These are phyloP conservation scores for Ceratobasidium sp. DNA, from an alignment of 1,284 basidiomycete species.

Conservation along the genomic window DNA sequence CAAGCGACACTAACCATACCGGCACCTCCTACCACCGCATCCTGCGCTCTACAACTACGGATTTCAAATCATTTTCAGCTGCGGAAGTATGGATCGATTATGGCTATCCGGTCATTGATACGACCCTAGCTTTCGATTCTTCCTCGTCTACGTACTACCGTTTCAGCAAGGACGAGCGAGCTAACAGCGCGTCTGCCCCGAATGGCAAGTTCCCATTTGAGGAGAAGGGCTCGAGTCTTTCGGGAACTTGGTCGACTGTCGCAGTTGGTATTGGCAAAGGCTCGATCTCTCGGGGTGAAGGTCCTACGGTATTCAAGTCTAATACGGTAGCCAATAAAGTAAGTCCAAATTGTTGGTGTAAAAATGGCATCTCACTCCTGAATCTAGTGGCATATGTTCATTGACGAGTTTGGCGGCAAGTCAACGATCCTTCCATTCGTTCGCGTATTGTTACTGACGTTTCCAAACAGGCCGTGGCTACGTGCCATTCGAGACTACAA, in stretches of 20 bases:
- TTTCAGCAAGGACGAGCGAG: constrained; percentile 35
- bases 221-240: constrained; percentile 27
- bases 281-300: constrained; percentile 28
- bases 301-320: constrained; percentile 35
- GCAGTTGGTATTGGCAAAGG: constrained; percentile 30
- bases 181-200: constrained; percentile 30
- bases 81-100: constrained; percentile 31
- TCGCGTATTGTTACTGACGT: neutral
- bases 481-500: constrained; percentile 32
- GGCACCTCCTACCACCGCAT: constrained; percentile 37
- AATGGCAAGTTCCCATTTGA: constrained; percentile 37
- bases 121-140: constrained; percentile 26
- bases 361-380: neutral
- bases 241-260: constrained; percentile 17
- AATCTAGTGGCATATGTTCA: constrained; percentile 35
- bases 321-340: constrained; percentile 36
- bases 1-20: constrained; percentile 24
- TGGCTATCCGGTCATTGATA: constrained; percentile 27
- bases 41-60: constrained; percentile 26
- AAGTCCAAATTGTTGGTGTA: neutral
- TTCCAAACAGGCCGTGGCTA: constrained; percentile 14
- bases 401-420: constrained; percentile 29
- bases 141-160: constrained; percentile 29
- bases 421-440: neutral
- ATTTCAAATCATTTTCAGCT: constrained; percentile 30